These are phyloP conservation scores for Calycina marina DNA, from an alignment of 2,329 filamentous ascomycete genomes.

Conservation along the genomic window DNA sequence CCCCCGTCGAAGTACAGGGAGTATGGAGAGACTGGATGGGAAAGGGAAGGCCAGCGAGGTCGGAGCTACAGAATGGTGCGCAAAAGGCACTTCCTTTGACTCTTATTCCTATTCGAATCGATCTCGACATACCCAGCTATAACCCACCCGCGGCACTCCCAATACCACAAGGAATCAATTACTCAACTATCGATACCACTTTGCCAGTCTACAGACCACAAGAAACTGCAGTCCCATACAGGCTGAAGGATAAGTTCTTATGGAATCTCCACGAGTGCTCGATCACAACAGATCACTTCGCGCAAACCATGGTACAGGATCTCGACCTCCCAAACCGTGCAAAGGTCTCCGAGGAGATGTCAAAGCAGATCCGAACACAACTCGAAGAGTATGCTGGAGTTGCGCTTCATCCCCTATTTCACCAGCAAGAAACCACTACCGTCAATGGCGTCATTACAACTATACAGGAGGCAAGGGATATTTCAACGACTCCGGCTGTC, in stretches of 20 bases:
- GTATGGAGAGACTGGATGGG: constrained; percentile 96
- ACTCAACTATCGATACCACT: constrained; percentile 49
- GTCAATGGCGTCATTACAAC: constrained; percentile 22
- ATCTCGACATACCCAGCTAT: constrained; percentile 77
- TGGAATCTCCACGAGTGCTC: constrained; percentile 96
- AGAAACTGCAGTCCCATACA: constrained; percentile 69
- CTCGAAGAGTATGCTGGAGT: constrained; percentile 93
- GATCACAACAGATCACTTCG: constrained; percentile 91
- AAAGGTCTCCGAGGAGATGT: constrained; percentile 62
- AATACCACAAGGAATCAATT: constrained; percentile 37
- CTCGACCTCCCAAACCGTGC: constrained; percentile 72
- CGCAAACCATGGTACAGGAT: constrained; percentile 79
- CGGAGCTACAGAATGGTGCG: constrained; percentile 45
- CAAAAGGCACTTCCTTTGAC: constrained; percentile 72
- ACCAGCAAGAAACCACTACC: constrained; percentile 32
- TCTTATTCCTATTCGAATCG: constrained; percentile 89
- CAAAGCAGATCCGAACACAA: constrained; percentile 86
- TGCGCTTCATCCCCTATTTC: constrained; percentile 83
- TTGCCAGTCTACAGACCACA: constrained; percentile 66
- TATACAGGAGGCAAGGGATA: constrained; percentile 23
- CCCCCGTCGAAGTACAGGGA: constrained; percentile 72
- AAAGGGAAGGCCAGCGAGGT: constrained; percentile 42
- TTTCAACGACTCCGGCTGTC: constrained; percentile 28
- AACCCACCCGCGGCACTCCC: constrained; percentile 51
- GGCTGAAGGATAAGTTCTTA: constrained; percentile 86